Base-by-base conservation (phyloP, 352 stramenopile genomes). In the Phytophthora idaei region DNA sequence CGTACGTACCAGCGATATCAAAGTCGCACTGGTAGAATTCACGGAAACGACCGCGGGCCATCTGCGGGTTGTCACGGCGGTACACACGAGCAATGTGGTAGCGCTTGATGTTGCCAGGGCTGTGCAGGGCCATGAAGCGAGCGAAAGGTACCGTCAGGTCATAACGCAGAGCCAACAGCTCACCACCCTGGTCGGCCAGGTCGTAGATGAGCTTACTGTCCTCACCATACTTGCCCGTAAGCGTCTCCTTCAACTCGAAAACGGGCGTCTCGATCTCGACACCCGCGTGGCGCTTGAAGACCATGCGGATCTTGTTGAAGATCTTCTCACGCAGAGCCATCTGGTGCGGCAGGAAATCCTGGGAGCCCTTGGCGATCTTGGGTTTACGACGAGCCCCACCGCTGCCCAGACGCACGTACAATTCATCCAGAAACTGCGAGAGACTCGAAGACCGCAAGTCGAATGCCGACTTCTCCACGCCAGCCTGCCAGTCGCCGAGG, bases 11-110 rank as follows among this genome's bases (percentile, higher is more conserved):
- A 31, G 97, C 97, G 69, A 99, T 98, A 76, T 99, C 97, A 59
- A 99, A 99, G 68, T 99, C 97, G 73, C 97, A 99, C 77, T 99
- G 97, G 84, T 99, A 99, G 76, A 99, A 99, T 71, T 99, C 97
- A 49, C 97, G 90, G 81, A 99, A 99, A 56, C 97, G 87, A 47
- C 97, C 97, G 39, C 93, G 92, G 21, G 89, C 91, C 78, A 98
- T 92, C 50, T 96, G 83, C 45, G 96, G 96, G 71, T 98, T 97
- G 84, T 99, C 97, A 51, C 97, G 89, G 32, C 97, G 82, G 80
- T 99, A 99, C 17, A 98, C 96, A 67, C 97, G 97, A 28, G 95
- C 97, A 66, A 99, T 99, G 78, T 99, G 97, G 84, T 94, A 99
- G 44, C 97, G 91, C 78, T 99, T 99, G 63, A 99, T 99, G 76